Conservation (phyloP, 2,329 filamentous ascomycete species). For the Botrytis porri region DNA sequence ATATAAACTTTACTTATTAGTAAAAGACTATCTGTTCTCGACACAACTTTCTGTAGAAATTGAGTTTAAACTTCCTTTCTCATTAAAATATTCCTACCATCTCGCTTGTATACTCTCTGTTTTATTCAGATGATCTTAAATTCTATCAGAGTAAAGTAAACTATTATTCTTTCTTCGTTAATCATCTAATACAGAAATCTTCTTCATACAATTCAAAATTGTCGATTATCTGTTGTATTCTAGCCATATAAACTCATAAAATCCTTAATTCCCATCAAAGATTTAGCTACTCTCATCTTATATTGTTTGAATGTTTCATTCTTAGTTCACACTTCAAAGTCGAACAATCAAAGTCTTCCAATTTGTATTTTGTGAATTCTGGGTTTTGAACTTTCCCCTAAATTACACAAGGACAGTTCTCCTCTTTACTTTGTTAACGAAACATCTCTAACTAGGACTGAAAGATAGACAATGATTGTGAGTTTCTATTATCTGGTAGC, state of each 20-base stretch:
- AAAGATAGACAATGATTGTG: background rate
- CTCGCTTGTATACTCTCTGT: rapidly evolving
- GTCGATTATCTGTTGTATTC: background rate
- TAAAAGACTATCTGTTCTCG: too few species aligned
- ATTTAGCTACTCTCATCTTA: background rate
- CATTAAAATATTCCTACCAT: background rate
- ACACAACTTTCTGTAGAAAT: too few species aligned
- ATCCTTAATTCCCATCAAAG: background rate
- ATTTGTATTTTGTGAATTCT: background rate
- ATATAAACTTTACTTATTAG: too few species aligned
- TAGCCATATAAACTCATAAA: background rate
- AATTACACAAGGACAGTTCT: background rate
- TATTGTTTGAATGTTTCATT: background rate
- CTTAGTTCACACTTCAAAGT: background rate
- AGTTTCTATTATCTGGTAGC: background rate
- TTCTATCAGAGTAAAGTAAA: rapidly evolving
- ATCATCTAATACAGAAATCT: background rate
- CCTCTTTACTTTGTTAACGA: background rate
- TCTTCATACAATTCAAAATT: background rate
- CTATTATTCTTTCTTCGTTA: background rate
- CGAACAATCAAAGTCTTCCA: background rate
- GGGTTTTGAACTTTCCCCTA: rapidly evolving
- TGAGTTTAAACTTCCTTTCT: too few species aligned
- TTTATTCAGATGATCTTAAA: background rate
- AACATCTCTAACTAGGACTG: background rate